phyloP scores from a whole-genome alignment of 2,329 filamentous ascomycete species.

The Rhexocercosporidium sp. region DNA sequence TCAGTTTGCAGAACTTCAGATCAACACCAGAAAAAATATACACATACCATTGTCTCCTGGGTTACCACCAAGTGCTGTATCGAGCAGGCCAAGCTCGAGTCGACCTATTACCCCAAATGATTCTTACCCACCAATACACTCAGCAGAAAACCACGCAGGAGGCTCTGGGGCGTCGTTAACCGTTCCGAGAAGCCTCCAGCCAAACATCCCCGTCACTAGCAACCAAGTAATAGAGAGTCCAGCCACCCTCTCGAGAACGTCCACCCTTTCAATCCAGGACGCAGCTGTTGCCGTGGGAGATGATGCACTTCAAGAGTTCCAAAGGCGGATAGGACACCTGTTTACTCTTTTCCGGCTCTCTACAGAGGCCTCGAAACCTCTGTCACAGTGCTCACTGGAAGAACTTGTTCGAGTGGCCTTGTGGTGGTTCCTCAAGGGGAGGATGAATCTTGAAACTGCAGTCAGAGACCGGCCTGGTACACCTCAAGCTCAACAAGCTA shows the following conservation, averaged over 20 bases:
- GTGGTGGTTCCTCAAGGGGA: conserved; percentile 91
- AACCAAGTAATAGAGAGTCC: conserved; percentile 20
- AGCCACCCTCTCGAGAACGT: conserved; percentile 21
- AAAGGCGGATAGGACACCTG: conserved; percentile 72
- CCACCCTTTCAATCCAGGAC: conserved; percentile 34
- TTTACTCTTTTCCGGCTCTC: conserved; percentile 78
- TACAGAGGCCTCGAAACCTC: conserved; percentile 72
- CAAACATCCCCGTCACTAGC: not conserved
- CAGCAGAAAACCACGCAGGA: not conserved
- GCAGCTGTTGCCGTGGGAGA: conserved; percentile 47
- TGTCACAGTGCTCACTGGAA: conserved; percentile 65
- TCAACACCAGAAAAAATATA: conserved; percentile 39
- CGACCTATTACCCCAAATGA: conserved; percentile 22
- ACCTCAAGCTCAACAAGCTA: conserved; percentile 58
- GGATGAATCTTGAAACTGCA: conserved; percentile 73
- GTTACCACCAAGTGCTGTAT: conserved; percentile 19
- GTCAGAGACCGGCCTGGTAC: conserved; percentile 68
- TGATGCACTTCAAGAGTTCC: conserved; percentile 73
- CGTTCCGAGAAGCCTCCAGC: conserved; percentile 10
- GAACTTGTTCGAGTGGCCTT: conserved; percentile 75
- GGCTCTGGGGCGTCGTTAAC: not conserved
- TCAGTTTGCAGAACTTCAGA: conserved; percentile 32
- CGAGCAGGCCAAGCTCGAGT: conserved; percentile 18
- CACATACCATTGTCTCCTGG: conserved; percentile 27
- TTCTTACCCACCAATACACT: conserved; percentile 2